Base-by-base conservation (phyloP, 2,329 filamentous ascomycete species). In the Botrytis porri region DNA sequence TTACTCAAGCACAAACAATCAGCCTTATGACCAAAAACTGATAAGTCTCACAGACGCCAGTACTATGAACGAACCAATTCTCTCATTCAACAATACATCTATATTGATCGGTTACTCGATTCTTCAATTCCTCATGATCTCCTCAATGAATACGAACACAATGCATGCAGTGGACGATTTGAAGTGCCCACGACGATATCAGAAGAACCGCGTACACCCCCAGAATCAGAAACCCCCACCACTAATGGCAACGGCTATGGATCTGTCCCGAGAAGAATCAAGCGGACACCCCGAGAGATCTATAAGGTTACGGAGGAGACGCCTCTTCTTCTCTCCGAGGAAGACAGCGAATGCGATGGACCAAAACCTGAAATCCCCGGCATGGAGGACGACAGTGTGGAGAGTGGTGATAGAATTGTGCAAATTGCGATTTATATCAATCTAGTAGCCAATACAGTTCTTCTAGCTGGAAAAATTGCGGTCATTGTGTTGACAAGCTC, bases 21-120 rank as follows among this genome's bases (percentile, higher is more conserved):
- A 69, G 54, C 61, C 61, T 63, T 73, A 59, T 59, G 41, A 75
- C 71, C 71, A 57, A 73, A 73, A 45, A 70, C 76, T 79, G 37
- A 78, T 64, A 10, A 71, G 25, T 41, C n/a, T 59, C 14, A 61
- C 32, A 91, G 89, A 74, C 92, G 94, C 64, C 80, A 91, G 79
- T 98, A 97, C 83, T 97, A 98, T 80, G 91, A 97, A 84, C 89
- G 93, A 61, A 95, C 91, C 80, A 98, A 98, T 83, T 90, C 91
- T 77, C 86, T 98, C 61, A 90, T 98, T 74, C 93, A 96, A 81
- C 92, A 97, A 81, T 98, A 98, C 81, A 86, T 97, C 75, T 98
- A 97, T 81, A 97, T 98, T 78, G 95, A 98, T 83, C 89, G 92
- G 70, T 85, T 98, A 73, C 87, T 98, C 75, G 94, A 97, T 83